Base-by-base conservation (phyloP, 805 yeast genomes). In the Sugiyamaella qingdaonensis region DNA sequence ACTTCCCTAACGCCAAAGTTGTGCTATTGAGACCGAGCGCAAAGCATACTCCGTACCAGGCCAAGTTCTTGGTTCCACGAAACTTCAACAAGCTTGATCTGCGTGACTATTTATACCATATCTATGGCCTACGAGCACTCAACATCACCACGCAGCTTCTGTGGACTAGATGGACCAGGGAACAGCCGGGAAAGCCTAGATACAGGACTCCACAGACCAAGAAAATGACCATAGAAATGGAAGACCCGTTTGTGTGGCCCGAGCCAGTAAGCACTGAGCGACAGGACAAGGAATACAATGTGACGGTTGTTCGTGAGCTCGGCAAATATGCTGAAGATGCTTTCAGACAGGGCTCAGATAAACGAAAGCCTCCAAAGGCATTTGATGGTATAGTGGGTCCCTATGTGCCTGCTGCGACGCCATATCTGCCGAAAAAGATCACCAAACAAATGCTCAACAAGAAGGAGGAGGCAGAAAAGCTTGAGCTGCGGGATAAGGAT, bases 201-300 rank as follows among this genome's bases (percentile, higher is more conserved):
- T 81, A 78, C 72, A 80, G 96, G 71, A 74, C 77, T 7, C 83
- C 91, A 1, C 96, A 89, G 72, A 79, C 81, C 59, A 94, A 94
- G 75, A 91, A 90, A 71, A 94, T 94, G 98, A 92, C 97, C 19
- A 86, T 94, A 49, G 98, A 91, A 62, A 86, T 94, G 92, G 84
- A 82, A 54, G 89, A 92, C 60, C 99, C 99, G 21, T 94, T 94
- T 67, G 78, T 94, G 46, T 94, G 97, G 97, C 99, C 99, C 2
- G 78, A 75, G 55, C 78, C 80, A 21, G 68, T 63, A 39, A 70
- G 76, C 46, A 74, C 74, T 58, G 70, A 70, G 58, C 59, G 52
- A 52, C 61, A 63, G 51, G 60, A 59, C 19, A 55, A 56, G 54
- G 58, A 52, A 34, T 64, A 53, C 46, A 60, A 61, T 56, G 69